A percentile compares a stretch with the other conserved stretches of the same genome.
Conservation (phyloP, 2,329 filamentous ascomycete species). For the Botrytis squamosa region DNA sequence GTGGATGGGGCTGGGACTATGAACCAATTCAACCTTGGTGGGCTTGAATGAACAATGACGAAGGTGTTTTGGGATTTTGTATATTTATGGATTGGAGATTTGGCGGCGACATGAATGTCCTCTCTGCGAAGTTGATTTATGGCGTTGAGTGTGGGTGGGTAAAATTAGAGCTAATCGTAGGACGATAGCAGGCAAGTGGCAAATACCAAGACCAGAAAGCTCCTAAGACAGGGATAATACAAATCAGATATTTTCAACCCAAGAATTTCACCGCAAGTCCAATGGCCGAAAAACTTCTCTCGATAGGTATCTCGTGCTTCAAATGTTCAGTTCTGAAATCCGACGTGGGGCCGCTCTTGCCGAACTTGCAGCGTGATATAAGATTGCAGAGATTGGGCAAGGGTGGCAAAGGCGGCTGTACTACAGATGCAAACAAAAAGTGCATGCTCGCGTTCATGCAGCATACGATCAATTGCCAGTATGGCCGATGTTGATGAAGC, state of each 20-base stretch:
- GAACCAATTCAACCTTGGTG: constrained; percentile 4
- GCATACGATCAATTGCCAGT: neutral
- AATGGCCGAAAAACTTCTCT: neutral
- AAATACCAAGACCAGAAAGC: neutral
- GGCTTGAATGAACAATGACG: neutral
- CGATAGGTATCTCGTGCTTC: neutral
- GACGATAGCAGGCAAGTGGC: neutral
- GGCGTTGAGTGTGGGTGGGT: neutral
- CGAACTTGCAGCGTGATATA: constrained; percentile 1
- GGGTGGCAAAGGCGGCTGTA: neutral
- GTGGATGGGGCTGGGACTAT: neutral
- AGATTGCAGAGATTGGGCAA: neutral
- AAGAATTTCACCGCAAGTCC: neutral
- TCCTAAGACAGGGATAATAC: constrained; percentile 1
- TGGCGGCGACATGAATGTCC: neutral
- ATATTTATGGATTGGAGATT: neutral
- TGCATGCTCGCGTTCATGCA: neutral
- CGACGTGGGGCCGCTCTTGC: neutral
- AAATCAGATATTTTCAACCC: neutral
- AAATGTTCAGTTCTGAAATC: neutral
- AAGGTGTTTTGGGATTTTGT: neutral
- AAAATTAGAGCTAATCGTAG: constrained; percentile 19
- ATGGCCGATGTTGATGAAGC: neutral
- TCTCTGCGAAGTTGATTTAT: constrained; percentile 1
- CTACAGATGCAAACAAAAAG: constrained; percentile 1